These are phyloP conservation scores for Vitis hybrid DNA, from an alignment of 177 flowering plant species.

Conservation along the genomic window DNA sequence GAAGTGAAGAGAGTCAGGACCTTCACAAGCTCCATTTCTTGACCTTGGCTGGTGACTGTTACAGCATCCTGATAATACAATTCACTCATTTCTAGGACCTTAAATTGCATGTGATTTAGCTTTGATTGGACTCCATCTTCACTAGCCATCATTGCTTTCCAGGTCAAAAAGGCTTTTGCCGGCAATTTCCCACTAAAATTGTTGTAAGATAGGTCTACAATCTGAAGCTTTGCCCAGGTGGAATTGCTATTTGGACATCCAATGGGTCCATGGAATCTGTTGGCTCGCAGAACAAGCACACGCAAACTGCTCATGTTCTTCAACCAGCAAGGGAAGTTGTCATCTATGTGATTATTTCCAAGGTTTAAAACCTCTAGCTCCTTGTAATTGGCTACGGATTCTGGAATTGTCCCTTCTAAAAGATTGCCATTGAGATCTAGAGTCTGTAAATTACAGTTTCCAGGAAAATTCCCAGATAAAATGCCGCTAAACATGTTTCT, in stretches of 20 bases:
- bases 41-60: slow-evolving; percentile 29
- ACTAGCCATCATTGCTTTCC: slow-evolving; percentile 30
- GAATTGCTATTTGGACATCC: neutral
- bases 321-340: slow-evolving; percentile 28
- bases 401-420: slow-evolving; percentile 37
- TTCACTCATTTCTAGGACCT: slow-evolving; percentile 2
- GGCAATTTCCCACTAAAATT: slow-evolving; percentile 28
- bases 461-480: slow-evolving; percentile 12
- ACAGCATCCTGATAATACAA: slow-evolving; percentile 30
- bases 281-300: slow-evolving; percentile 29
- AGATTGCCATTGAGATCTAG: slow-evolving; percentile 41
- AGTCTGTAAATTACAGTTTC: slow-evolving; percentile 24
- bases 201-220: slow-evolving; percentile 32
- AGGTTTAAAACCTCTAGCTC: slow-evolving; percentile 32
- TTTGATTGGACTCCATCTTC: slow-evolving; percentile 5
- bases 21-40: slow-evolving; percentile 23
- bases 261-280: slow-evolving; percentile 30
- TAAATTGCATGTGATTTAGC: slow-evolving; percentile 15
- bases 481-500: slow-evolving; percentile 16
- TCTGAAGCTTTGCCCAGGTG: slow-evolving; percentile 28
- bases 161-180: slow-evolving; percentile 6
- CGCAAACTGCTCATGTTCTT: slow-evolving; percentile 20
- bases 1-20: slow-evolving; percentile 28
- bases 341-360: slow-evolving; percentile 24
- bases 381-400: slow-evolving; percentile 34